These are phyloP conservation scores for Penicillium sp. DNA, from an alignment of 2,329 filamentous ascomycete species.

Conservation along the genomic window DNA sequence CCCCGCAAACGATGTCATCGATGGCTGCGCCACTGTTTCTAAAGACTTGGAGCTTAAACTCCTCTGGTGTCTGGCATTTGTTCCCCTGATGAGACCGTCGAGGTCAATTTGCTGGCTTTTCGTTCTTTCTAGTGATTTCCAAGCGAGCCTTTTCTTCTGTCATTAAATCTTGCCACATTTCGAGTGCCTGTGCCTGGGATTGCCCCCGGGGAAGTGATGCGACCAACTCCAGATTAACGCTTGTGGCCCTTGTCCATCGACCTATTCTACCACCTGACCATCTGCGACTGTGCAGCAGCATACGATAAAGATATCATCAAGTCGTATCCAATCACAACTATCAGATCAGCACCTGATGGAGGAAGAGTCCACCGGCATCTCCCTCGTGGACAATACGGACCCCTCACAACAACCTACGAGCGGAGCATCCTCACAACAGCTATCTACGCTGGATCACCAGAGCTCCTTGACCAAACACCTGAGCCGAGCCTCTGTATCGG, in stretches of 20 bases:
- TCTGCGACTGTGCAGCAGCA: not conserved
- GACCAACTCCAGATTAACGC: constrained; percentile 15
- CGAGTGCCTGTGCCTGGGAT: not conserved
- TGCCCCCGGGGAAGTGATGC: constrained; percentile 11
- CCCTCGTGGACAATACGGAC: constrained; percentile 47
- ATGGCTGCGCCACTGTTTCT: not conserved
- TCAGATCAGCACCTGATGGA: constrained; percentile 31
- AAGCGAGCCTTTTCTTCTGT: not conserved
- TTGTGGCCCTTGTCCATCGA: constrained; percentile 5
- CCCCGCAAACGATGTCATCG: constrained; percentile 34
- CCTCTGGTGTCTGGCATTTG: not conserved
- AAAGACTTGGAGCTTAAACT: not conserved
- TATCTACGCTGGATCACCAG: constrained; percentile 27
- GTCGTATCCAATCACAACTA: not conserved
- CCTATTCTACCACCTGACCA: not conserved
- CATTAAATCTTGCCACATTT: not conserved
- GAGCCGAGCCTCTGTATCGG: constrained; percentile 42
- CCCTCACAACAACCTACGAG: constrained; percentile 30
- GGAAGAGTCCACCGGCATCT: constrained; percentile 32
- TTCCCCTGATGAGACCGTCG: not conserved
- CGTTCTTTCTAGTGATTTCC: not conserved
- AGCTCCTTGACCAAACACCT: constrained; percentile 35
- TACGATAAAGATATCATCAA: not conserved
- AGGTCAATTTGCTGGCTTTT: not conserved
- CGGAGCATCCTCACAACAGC: constrained; percentile 28